Conservation (phyloP, 768 basidiomycete species). For the Candolleomyces aberdarensis region DNA sequence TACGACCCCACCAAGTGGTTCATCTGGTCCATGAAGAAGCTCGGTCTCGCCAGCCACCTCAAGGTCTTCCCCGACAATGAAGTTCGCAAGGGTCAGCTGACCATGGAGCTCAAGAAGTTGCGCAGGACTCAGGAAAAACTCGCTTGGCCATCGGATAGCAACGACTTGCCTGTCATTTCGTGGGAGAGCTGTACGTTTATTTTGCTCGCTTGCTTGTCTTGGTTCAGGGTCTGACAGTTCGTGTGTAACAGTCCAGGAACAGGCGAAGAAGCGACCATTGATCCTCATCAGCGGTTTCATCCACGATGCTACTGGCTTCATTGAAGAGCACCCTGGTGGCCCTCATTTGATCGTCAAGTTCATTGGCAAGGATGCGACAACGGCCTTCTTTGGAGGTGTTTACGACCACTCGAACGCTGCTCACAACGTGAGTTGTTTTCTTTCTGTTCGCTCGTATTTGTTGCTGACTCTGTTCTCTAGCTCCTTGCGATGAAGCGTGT, state of each 20-base stretch:
- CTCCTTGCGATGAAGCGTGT: constrained; percentile 67
- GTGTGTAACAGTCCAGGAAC: constrained; percentile 61
- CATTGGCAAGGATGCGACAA: constrained; percentile 89
- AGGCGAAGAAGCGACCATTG: constrained; percentile 73
- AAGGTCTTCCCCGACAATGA: constrained; percentile 61
- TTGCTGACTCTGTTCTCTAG: constrained; percentile 16
- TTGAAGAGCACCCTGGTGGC: constrained; percentile 91
- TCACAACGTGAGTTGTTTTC: constrained; percentile 58
- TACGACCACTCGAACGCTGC: constrained; percentile 89
- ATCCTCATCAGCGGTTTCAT: constrained; percentile 91
- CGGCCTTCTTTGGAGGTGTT: constrained; percentile 91
- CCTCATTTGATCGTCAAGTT: constrained; percentile 78
- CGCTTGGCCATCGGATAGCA: constrained; percentile 73
- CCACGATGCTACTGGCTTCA: constrained; percentile 81
- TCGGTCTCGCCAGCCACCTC: constrained; percentile 72
- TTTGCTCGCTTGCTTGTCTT: not conserved
- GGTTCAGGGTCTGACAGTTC: constrained; percentile 3
- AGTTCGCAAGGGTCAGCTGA: constrained; percentile 84
- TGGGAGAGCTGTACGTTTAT: constrained; percentile 78
- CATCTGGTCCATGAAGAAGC: constrained; percentile 56
- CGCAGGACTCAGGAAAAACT: constrained; percentile 74
- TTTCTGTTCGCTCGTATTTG: not conserved
- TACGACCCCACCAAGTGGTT: constrained; percentile 95
- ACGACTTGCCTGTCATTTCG: constrained; percentile 74
- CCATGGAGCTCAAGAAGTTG: constrained; percentile 90